These are phyloP conservation scores for Kazachstania bromeliacearum DNA, from an alignment of 805 yeast species.

Conservation along the genomic window DNA sequence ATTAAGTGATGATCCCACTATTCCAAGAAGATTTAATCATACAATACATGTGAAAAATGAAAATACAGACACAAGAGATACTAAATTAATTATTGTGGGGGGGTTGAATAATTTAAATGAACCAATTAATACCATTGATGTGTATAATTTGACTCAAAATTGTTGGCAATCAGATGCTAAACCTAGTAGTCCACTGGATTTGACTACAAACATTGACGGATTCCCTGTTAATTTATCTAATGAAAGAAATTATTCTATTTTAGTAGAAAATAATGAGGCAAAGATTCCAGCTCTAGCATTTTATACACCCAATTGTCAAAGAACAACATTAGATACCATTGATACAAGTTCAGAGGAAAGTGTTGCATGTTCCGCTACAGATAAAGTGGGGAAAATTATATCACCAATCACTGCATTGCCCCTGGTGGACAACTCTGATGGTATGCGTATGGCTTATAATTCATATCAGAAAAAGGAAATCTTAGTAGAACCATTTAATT, in stretches of 20 bases:
- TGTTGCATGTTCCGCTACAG: neutral
- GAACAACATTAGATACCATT: neutral
- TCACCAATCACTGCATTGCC: slow-evolving; percentile 30
- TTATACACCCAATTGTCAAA: slow-evolving; percentile 11
- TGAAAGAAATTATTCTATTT: slow-evolving; percentile 19
- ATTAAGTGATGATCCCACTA: slow-evolving; percentile 33
- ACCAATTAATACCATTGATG: slow-evolving; percentile 22
- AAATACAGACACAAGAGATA: slow-evolving; percentile 20
- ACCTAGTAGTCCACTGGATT: slow-evolving; percentile 7
- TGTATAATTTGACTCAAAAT: slow-evolving; percentile 20
- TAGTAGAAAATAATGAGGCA: slow-evolving; percentile 23
- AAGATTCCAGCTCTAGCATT: slow-evolving; percentile 22
- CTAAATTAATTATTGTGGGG: slow-evolving; percentile 25
- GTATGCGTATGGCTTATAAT: slow-evolving; percentile 24
- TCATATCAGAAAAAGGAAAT: slow-evolving; percentile 11
- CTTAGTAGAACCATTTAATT: slow-evolving; percentile 23
- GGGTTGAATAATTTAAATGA: slow-evolving; percentile 25
- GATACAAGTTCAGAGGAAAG: neutral
- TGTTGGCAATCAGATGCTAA: slow-evolving; percentile 21
- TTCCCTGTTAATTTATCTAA: slow-evolving; percentile 9
- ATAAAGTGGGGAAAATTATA: slow-evolving; percentile 3
- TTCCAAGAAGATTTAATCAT: slow-evolving; percentile 42
- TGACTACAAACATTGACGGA: slow-evolving; percentile 18
- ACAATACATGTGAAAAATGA: slow-evolving; percentile 33
- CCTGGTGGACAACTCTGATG: slow-evolving; percentile 22